Evolutionary conservation across 2,329 filamentous ascomycete genomes (phyloP).

Genomic region (Colletotrichum tanaceti): DNA sequence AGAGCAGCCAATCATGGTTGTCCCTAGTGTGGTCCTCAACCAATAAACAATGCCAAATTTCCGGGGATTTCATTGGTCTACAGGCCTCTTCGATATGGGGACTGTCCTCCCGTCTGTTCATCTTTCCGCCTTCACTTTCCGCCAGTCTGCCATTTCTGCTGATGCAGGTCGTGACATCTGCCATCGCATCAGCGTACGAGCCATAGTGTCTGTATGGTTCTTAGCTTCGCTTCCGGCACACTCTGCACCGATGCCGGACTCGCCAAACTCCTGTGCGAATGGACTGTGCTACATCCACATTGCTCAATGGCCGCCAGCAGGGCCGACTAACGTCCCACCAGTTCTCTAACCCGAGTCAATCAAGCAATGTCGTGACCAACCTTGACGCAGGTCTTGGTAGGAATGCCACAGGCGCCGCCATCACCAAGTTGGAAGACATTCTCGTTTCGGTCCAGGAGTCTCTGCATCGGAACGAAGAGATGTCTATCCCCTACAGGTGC

Average conservation of each 20-base stretch:
- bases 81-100: neutral
- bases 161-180: neutral
- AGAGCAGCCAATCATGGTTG: neutral
- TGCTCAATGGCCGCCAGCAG: slow-evolving; percentile 19
- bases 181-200: neutral
- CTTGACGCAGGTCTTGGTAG: slow-evolving; percentile 15
- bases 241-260: neutral
- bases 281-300: slow-evolving; percentile 31
- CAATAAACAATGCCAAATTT: neutral
- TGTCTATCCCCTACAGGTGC: slow-evolving; percentile 61
- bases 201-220: neutral
- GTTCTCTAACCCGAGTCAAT: slow-evolving; percentile 3
- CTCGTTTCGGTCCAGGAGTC: slow-evolving; percentile 63
- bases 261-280: neutral
- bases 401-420: slow-evolving; percentile 48
- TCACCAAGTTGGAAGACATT: slow-evolving; percentile 66
- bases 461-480: slow-evolving; percentile 56
- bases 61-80: neutral
- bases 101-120: neutral
- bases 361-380: slow-evolving; percentile 29
- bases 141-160: neutral
- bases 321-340: slow-evolving; percentile 35
- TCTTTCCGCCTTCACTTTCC: neutral
- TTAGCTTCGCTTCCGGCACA: no score
- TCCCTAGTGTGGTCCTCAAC: neutral